Percentiles rank a stretch among this genome's conserved stretches.
Evolutionary conservation across 495 filamentous ascomycete genomes (phyloP).

Genomic region (Annulohypoxylon maeteangense): DNA sequence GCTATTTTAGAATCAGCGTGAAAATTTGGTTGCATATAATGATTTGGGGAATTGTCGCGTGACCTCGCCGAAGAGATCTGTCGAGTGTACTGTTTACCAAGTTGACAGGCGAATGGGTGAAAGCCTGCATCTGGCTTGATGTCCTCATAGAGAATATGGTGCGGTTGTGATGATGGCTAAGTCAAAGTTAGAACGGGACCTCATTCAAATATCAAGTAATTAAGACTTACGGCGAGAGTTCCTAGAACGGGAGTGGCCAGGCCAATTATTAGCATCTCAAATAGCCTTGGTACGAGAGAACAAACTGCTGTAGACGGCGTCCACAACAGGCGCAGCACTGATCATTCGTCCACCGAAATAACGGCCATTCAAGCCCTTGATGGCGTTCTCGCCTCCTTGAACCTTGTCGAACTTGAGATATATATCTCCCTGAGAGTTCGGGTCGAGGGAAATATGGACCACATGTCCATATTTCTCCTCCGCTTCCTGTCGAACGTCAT

Average conservation of each 20-base stretch:
- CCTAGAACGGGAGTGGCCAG: constrained; percentile 53
- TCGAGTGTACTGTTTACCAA: constrained; percentile 36
- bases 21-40: constrained; percentile 27
- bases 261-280: constrained; percentile 65
- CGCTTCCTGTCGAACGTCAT: constrained; percentile 93
- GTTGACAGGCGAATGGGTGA: neutral
- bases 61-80: constrained; percentile 11
- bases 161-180: constrained; percentile 15
- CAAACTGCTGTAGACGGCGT: constrained; percentile 97
- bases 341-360: constrained; percentile 93
- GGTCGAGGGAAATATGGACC: constrained; percentile 95
- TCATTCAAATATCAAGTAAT: neutral
- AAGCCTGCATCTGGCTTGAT: constrained; percentile 1
- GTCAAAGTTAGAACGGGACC: constrained; percentile 1
- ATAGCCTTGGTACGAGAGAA: constrained; percentile 87
- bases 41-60: constrained; percentile 14
- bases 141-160: constrained; percentile 3
- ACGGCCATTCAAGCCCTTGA: constrained; percentile 95
- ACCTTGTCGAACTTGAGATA: constrained; percentile 98
- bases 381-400: constrained; percentile 93
- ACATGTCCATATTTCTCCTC: constrained; percentile 97
- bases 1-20: constrained; percentile 46
- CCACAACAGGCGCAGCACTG: constrained; percentile 93
- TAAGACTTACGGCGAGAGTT: constrained; percentile 46
- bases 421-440: constrained; percentile 93